Percentiles rank a stretch among this genome's conserved stretches.
These are phyloP conservation scores for Botryobasidium botryosum DNA, from an alignment of 768 basidiomycete species.

Conservation along the genomic window DNA sequence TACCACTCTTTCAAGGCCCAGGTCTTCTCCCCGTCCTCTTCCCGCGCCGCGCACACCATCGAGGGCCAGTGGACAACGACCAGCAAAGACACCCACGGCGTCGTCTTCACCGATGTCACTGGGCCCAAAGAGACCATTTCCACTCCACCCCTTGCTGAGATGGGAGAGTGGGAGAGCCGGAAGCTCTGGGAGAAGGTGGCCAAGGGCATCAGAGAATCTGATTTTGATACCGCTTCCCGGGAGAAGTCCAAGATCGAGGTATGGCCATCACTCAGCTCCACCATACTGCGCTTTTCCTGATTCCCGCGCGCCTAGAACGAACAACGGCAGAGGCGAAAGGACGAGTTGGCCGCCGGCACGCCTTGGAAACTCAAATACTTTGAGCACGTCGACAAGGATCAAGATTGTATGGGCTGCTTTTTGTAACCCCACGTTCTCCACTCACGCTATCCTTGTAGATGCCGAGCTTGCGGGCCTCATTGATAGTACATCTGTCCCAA, in stretches of 20 bases:
- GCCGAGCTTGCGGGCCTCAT: background rate
- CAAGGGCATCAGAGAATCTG: conserved; percentile 77
- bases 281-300: background rate
- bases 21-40: conserved; percentile 29
- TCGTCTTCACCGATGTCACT: conserved; percentile 60
- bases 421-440: background rate
- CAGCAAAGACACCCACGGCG: conserved; percentile 16
- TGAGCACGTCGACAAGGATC: conserved; percentile 45
- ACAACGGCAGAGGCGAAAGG: conserved; percentile 73
- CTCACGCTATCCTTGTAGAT: background rate
- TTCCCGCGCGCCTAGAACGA: conserved; percentile 46
- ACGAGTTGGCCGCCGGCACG: conserved; percentile 56
- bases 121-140: conserved; percentile 58
- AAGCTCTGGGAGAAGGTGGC: conserved; percentile 73
- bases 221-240: conserved; percentile 76
- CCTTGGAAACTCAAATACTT: conserved; percentile 73
- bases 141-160: conserved; percentile 36
- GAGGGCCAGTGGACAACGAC: conserved; percentile 72
- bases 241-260: conserved; percentile 92
- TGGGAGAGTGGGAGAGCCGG: conserved; percentile 74
- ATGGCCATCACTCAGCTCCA: conserved; percentile 10
- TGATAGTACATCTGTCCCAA: background rate
- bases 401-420: conserved; percentile 38
- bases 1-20: conserved; percentile 84
- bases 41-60: conserved; percentile 29